These are phyloP conservation scores for Polytrichum commune DNA, from an alignment of 225 moss, liverwort and hornwort species.

Conservation along the genomic window DNA sequence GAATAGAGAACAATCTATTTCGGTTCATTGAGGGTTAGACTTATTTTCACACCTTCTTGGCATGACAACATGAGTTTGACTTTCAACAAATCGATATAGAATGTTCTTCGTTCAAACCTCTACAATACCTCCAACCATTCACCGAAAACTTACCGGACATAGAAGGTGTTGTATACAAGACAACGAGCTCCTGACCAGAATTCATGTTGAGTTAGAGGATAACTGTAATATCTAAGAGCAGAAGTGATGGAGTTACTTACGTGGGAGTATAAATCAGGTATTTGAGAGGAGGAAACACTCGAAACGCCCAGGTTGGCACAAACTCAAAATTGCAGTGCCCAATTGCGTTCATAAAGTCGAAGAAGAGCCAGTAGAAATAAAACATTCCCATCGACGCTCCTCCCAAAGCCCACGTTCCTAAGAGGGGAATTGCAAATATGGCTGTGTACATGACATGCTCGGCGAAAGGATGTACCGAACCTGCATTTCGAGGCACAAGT, in stretches of 20 bases:
- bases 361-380: slow-evolving; percentile 91
- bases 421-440: slow-evolving; percentile 64
- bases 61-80: no score
- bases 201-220: no score
- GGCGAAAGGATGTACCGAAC: slow-evolving; percentile 86
- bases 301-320: slow-evolving; percentile 75
- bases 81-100: no score
- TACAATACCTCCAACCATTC: no score
- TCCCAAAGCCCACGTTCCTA: slow-evolving; percentile 81
- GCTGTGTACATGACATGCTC: slow-evolving; percentile 89
- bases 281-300: slow-evolving; percentile 63
- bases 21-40: no score
- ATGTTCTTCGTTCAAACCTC: no score
- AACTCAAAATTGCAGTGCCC: slow-evolving; percentile 97
- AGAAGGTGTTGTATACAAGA: no score
- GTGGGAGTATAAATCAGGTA: slow-evolving; percentile 84
- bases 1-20: no score
- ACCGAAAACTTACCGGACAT: no score
- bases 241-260: slow-evolving; percentile 31
- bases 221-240: no score
- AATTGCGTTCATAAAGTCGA: slow-evolving; percentile 80
- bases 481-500: slow-evolving; percentile 32
- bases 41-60: no score
- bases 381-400: slow-evolving; percentile 77
- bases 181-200: no score